Conservation (phyloP, 225 moss, liverwort and hornwort species). For the Pleurozium schreberi region DNA sequence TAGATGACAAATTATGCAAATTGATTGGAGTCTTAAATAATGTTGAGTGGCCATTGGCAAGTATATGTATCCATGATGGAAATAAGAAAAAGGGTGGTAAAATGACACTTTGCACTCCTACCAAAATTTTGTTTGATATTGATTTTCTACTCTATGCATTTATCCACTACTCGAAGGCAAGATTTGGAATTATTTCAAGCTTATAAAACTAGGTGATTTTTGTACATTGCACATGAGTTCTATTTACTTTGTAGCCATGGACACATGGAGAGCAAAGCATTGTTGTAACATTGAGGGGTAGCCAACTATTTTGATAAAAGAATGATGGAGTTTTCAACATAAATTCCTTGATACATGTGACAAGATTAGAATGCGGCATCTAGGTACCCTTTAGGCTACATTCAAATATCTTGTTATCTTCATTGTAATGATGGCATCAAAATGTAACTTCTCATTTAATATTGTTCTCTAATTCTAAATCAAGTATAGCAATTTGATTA, state of each 20-base stretch:
- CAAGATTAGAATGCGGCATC: neutral
- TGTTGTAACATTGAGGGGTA: neutral
- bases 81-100: too few relatives aligned
- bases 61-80: rapidly evolving
- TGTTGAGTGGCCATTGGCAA: neutral
- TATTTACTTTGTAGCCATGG: rapidly evolving
- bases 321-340: neutral
- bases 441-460: neutral
- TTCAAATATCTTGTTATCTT: neutral
- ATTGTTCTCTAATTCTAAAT: neutral
- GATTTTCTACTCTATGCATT: rapidly evolving
- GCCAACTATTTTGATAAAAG: rapidly evolving
- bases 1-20: neutral
- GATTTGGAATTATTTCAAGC: rapidly evolving
- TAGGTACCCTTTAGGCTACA: neutral
- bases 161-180: rapidly evolving
- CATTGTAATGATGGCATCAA: neutral
- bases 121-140: neutral
- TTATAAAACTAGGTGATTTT: neutral
- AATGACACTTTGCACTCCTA: too few relatives aligned
- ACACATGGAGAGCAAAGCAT: rapidly evolving
- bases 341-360: neutral
- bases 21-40: neutral
- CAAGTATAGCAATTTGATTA: neutral
- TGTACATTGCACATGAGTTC: rapidly evolving